Evolutionary conservation across 1,139 yeast genomes (phyloP).

Genomic region (Pichia norvegensis): DNA sequence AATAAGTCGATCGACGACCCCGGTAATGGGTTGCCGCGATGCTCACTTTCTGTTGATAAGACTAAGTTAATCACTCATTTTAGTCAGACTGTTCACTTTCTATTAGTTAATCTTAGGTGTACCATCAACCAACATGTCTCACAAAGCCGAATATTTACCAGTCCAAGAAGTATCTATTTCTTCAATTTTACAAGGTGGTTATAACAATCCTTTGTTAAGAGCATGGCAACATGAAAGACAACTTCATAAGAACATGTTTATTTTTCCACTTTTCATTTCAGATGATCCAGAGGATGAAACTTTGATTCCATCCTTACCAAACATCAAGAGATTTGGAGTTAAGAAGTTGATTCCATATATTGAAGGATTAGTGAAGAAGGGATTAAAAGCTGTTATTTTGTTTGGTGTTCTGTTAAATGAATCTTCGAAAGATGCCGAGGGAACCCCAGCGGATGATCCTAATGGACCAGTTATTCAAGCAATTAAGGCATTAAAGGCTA

Average conservation of each 20-base stretch:
- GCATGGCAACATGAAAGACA: conserved; percentile 89
- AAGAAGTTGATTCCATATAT: conserved; percentile 73
- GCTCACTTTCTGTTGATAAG: too few species aligned
- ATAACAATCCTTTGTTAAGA: conserved; percentile 81
- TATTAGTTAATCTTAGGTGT: background rate
- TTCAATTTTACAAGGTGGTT: conserved; percentile 89
- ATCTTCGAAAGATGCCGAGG: conserved; percentile 70
- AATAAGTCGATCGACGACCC: too few species aligned
- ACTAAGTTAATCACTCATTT: too few species aligned
- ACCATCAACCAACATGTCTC: conserved; percentile 25
- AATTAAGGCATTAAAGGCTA: conserved; percentile 51
- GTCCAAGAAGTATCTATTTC: conserved; percentile 53
- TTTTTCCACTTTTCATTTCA: conserved; percentile 83
- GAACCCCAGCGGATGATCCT: conserved; percentile 93
- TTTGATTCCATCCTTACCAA: conserved; percentile 69
- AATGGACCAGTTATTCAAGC: conserved; percentile 88
- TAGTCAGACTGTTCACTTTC: too few species aligned
- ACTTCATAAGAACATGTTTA: conserved; percentile 79
- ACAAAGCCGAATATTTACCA: conserved; percentile 61
- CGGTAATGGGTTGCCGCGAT: too few species aligned
- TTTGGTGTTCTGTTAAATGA: conserved; percentile 84
- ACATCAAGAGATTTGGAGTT: conserved; percentile 80
- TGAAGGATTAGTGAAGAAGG: conserved; percentile 62
- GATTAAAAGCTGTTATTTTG: conserved; percentile 74
- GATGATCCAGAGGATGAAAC: conserved; percentile 79